Evolutionary conservation across 2,329 filamentous ascomycete genomes (phyloP).

Genomic region (Phaeosphaeria sp.): DNA sequence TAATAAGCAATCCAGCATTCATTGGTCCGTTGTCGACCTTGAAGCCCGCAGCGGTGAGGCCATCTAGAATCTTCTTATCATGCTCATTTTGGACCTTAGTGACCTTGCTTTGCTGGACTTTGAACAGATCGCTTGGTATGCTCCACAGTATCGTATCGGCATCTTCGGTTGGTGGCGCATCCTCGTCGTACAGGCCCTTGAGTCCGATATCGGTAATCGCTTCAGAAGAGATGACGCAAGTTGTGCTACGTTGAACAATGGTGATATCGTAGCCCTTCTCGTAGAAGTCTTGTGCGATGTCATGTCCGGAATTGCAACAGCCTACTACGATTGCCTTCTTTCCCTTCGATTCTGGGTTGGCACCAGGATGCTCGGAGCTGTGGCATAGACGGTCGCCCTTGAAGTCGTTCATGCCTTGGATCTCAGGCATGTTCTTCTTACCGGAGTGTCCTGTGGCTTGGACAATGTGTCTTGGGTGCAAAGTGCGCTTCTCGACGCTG

Average conservation of each 20-base stretch:
- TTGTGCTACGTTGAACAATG: conserved; percentile 55
- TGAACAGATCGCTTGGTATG: conserved; percentile 44
- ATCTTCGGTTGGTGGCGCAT: conserved; percentile 34
- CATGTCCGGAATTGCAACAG: conserved; percentile 58
- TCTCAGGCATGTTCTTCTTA: conserved; percentile 40
- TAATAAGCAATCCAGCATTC: conserved; percentile 42
- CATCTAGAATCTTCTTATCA: conserved; percentile 50
- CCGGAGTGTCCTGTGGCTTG: conserved; percentile 42
- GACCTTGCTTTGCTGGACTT: conserved; percentile 34
- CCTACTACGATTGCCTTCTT: conserved; percentile 57
- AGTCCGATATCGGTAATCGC: conserved; percentile 37
- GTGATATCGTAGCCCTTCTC: conserved; percentile 53
- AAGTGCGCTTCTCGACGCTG: conserved; percentile 26
- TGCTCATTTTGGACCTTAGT: conserved; percentile 35
- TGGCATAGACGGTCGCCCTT: conserved; percentile 46
- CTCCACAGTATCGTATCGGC: conserved; percentile 41
- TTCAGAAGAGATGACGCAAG: conserved; percentile 44
- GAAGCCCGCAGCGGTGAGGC: conserved; percentile 53
- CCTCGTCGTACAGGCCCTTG: conserved; percentile 39
- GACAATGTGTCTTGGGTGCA: conserved; percentile 39
- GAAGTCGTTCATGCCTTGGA: conserved; percentile 44
- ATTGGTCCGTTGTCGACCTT: conserved; percentile 43
- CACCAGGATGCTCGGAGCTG: conserved; percentile 39
- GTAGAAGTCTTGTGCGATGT: conserved; percentile 58
- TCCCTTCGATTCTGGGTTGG: conserved; percentile 42